Conservation (phyloP, 2,329 filamentous ascomycete species). For the Aspergillus calidoustus region DNA sequence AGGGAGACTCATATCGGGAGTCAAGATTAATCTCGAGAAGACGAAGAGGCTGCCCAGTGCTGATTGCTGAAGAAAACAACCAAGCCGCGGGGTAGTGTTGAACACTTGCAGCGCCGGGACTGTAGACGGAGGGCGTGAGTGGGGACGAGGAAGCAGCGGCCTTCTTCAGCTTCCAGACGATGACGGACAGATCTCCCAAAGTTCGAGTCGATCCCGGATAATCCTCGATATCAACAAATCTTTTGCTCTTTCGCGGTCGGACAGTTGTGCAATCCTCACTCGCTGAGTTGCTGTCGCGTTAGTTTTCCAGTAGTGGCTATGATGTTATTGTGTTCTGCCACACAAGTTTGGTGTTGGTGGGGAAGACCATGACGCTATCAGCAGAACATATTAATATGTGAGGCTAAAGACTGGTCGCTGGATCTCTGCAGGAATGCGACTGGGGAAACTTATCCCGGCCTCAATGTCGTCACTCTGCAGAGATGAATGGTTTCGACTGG, state of each 20-base stretch:
- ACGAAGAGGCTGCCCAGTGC: background rate
- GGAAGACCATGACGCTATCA: constrained; percentile 12
- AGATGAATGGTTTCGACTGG: background rate
- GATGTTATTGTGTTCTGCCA: background rate
- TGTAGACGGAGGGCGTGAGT: background rate
- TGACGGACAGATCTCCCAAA: constrained; percentile 2
- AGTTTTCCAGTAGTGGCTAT: background rate
- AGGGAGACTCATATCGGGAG: background rate
- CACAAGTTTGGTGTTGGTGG: background rate
- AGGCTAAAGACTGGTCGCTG: background rate
- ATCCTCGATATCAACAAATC: background rate
- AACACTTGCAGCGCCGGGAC: background rate
- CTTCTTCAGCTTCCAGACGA: background rate
- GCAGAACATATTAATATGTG: constrained; percentile 2
- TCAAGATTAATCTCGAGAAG: background rate
- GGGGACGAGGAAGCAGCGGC: background rate
- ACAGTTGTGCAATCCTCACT: background rate
- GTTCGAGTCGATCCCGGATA: background rate
- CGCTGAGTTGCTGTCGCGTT: background rate
- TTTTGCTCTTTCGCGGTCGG: background rate
- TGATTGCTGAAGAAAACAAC: background rate
- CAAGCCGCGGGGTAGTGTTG: background rate
- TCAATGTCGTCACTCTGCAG: constrained; percentile 22
- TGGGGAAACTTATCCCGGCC: constrained; percentile 7
- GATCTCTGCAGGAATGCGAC: constrained; percentile 21